Evolutionary conservation across 768 basidiomycete genomes (phyloP), one percentile per base, ranked within the genome.

Genomic region (Podaxis pistillaris): DNA sequence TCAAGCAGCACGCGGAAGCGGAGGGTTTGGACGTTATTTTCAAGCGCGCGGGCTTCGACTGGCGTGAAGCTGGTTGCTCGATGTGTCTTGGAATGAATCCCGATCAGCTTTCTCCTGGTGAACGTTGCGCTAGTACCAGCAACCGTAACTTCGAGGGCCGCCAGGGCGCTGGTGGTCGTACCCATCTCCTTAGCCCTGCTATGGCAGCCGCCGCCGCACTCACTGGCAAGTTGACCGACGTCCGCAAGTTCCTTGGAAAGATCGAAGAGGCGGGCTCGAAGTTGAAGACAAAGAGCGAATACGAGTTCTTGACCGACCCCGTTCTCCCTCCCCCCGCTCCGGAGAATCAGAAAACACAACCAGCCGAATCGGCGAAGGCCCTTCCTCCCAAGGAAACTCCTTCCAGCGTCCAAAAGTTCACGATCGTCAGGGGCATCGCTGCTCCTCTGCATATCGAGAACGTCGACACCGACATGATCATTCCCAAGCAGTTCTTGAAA

Each of bases 11-110:
- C 68, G 92, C 94, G 19, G 93, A 96, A 76, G 88, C 86, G 19
- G 94, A 96, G 70, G 93, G 93, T 26, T 79, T 96, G 63, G 93
- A 95, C 68, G 81, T 81, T 59, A 80, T 96, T 67, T 93, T 96
- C 81, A 91, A 87, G 72, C 88, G 90, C 49, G 94, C 94, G 38
- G 94, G 94, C 36, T 96, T 95, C 70, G 94, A 96, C 70, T 96
- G 94, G 94, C 85, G 94, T 56, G 94, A 96, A 75, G 94, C 94
- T 36, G 94, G 94, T 37, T 96, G 94, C 72, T 96, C 94, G 15
- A 96, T 96, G 94, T 96, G 94, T 76, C 75, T 96, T 67, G 94
- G 93, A 46, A 96, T 96, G 94, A 96, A 96, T 75, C 91, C 93
- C 12, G 94, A 96, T 75, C 92, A 94, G 70, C 79, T 96, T 55